Evolutionary conservation across 2,329 filamentous ascomycete genomes (phyloP).

Genomic region (Fusarium globosum): DNA sequence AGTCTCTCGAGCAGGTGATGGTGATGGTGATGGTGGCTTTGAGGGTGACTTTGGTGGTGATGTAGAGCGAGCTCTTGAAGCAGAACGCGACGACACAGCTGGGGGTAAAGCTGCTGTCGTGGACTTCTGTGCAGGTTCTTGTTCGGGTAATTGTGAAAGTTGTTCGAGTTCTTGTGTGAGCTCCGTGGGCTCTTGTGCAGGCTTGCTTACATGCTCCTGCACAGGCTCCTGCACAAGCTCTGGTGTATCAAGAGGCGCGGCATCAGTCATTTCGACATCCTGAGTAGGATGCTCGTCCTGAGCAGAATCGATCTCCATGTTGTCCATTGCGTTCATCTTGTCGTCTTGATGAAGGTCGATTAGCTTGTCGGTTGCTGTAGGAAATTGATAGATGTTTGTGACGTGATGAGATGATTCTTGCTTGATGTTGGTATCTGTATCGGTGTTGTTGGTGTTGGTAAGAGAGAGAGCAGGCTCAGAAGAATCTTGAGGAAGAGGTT

Average conservation of each 20-base stretch:
- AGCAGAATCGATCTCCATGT: conserved; percentile 33
- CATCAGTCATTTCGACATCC: conserved; percentile 38
- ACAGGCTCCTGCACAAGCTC: background rate
- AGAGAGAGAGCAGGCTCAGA: conserved; percentile 3
- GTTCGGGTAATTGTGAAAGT: background rate
- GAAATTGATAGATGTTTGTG: conserved; percentile 9
- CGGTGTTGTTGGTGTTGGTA: conserved; percentile 8
- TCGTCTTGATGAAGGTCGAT: conserved; percentile 15
- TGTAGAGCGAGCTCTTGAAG: background rate
- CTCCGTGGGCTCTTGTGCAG: background rate
- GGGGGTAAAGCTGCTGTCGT: background rate
- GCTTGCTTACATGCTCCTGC: background rate
- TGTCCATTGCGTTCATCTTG: conserved; percentile 36
- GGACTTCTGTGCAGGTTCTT: background rate
- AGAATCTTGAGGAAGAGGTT: conserved; percentile 16
- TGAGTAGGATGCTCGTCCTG: conserved; percentile 18
- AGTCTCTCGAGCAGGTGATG: conserved; percentile 5
- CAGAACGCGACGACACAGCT: background rate
- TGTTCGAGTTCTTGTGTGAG: background rate
- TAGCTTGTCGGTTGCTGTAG: conserved; percentile 12
- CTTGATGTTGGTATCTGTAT: conserved; percentile 19
- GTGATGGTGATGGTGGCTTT: background rate
- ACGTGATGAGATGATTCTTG: conserved; percentile 21
- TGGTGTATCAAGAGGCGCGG: background rate
- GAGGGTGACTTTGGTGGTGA: conserved; percentile 5